Evolutionary conservation across 257 asterid genomes (phyloP).

Genomic region (Plantago elongata): DNA sequence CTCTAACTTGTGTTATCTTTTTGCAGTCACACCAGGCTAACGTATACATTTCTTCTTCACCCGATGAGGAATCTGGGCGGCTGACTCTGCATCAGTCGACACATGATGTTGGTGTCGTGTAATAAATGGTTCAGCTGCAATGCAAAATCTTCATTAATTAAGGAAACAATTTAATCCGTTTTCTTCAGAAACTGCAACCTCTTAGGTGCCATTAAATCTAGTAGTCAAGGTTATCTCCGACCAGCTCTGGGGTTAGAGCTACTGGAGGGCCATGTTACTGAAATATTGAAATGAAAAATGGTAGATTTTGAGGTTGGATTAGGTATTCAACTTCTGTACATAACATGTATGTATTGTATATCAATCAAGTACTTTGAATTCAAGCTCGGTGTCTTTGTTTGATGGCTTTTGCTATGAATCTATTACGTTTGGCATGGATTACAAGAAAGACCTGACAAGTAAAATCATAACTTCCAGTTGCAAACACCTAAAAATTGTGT

Average conservation of each 20-base stretch:
- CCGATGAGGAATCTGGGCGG: conserved; percentile 55
- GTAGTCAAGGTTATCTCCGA: too few species aligned
- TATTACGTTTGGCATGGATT: too few species aligned
- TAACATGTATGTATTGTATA: neutral
- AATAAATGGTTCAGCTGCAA: neutral
- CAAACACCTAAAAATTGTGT: too few species aligned
- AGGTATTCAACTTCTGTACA: conserved; percentile 3
- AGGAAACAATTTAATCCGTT: neutral
- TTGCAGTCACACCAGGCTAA: conserved; percentile 34
- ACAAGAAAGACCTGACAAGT: too few species aligned
- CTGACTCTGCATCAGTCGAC: conserved; percentile 23
- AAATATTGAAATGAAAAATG: too few species aligned
- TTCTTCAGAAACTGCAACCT: neutral
- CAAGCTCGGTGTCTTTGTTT: neutral
- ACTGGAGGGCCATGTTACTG: too few species aligned
- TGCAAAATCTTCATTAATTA: neutral
- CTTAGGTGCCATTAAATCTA: neutral
- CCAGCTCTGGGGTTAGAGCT: too few species aligned
- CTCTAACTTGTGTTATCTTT: conserved; percentile 11
- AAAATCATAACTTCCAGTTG: too few species aligned
- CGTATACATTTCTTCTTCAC: conserved; percentile 27
- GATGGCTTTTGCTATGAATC: too few species aligned
- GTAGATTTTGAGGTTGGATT: conserved; percentile 1
- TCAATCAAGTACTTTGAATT: neutral
- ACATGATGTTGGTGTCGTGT: conserved; percentile 19